Evolutionary conservation across 352 stramenopile genomes (phyloP), one percentile per base, ranked within the genome.

Genomic region (Globisporangium nodosum): DNA sequence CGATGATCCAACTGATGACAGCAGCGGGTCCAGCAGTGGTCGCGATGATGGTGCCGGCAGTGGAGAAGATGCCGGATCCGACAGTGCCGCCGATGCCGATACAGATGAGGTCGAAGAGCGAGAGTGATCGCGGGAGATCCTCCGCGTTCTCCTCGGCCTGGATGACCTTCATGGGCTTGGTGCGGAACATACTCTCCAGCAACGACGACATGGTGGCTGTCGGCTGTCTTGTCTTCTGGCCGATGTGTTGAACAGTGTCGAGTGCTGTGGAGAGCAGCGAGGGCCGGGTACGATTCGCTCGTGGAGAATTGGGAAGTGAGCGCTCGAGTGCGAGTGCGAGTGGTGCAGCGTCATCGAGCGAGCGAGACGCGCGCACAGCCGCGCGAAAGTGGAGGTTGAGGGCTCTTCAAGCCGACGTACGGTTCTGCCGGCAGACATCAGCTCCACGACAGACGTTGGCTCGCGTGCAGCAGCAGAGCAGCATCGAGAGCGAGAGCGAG

Each of bases 31-130:
- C 53, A 20, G 53, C 53, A n/a, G 53, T 58, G 18, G 11, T 15
- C 30, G 43, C 18, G 18, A 97, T 76, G 20, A 96, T 60, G 5
- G 61, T 20, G 21, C 72, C 73, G 6, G 72, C 70, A 2, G 72
- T 85, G 33, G 72, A 82, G 68, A 97, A 97, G 20, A 97, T 76
- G 27, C 88, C 90, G 51, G 65, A 85, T 0, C 90, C 90, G 9
- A 97, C 76, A 0, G 90, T 97, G 16, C 81, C 87, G 6, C 90
- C 90, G 20, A 97, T 84, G 37, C 90, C 90, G 58, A 97, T 81
- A 55, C 68, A 85, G 35, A 96, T 68, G 30, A 97, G 64, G 68
- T 97, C 90, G 58, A 88, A 87, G 30, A 96, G 70, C 50, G 70
- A 75, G 11, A 97, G 68, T 49, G 65, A 73, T 40, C 76, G 72